Evolutionary conservation across 345 rosid species (phyloP).

Genomic region (Jatropha curcas): DNA sequence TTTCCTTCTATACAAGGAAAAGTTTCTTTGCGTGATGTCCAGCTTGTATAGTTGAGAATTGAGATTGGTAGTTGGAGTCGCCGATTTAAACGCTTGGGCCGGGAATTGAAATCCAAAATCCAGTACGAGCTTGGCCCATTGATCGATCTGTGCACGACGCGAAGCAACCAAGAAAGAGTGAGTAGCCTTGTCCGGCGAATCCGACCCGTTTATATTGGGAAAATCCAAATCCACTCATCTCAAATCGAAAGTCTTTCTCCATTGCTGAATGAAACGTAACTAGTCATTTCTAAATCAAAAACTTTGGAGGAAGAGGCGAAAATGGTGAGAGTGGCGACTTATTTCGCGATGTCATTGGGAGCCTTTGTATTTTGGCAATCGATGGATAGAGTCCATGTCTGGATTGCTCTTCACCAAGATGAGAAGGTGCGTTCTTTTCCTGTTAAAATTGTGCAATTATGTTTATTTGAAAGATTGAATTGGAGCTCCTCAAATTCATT

Average conservation of each 20-base stretch:
- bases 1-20: too few relatives aligned
- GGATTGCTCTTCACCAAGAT: conserved; percentile 59
- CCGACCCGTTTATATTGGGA: neutral
- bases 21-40: too few relatives aligned
- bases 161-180: too few relatives aligned
- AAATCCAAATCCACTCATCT: neutral
- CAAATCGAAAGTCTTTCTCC: neutral
- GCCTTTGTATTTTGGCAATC: conserved; percentile 82
- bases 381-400: conserved; percentile 84
- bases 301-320: neutral
- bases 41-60: too few relatives aligned
- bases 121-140: too few relatives aligned
- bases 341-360: conserved; percentile 66
- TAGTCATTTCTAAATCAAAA: neutral
- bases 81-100: too few relatives aligned
- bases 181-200: neutral
- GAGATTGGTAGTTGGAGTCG: too few relatives aligned
- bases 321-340: conserved; percentile 67
- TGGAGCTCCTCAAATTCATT: neutral
- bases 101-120: too few relatives aligned
- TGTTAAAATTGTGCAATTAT: neutral
- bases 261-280: neutral
- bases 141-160: too few relatives aligned
- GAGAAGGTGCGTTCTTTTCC: conserved; percentile 12
- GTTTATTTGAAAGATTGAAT: neutral